Evolutionary conservation across 129 eudicot species (phyloP), one percentile per base, ranked within the genome.

Genomic region (Artemisia annua): DNA sequence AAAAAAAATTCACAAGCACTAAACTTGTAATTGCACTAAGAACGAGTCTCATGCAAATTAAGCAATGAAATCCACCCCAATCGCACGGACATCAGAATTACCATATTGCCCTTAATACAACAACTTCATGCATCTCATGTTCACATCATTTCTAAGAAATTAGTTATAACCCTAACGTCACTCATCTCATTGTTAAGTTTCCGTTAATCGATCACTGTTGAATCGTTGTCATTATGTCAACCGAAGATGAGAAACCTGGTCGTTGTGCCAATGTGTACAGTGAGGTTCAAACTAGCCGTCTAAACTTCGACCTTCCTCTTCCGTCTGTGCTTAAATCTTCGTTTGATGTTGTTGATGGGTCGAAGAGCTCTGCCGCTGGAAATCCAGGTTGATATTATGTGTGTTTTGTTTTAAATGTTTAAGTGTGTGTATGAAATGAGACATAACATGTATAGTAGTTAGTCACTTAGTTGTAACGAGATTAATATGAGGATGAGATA

Each of bases 311-410:
- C 10, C 90, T 86, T 28, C 87, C 97, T 44, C 86, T 88, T 6
- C 97, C 97, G 3, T 81, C 89, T 9, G 91, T 91, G 7, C 90
- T 91, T 67, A 83, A 75, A 53, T 67, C 59, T 9, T 74, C 88
- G 18, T 89, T 89, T 76, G 44, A 58, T 6, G 84, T 92, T 66
- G 83, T 87, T 30, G 94, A 92, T 30, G 98, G 98, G 1, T 89
- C 96, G 35, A 85, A 82, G 11, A 92, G 87, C 69, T 89, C 98
- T 14, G 88, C 96, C 70, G 85, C 87, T 32, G 96, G 95, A 26
- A 89, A 87, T 83, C 95, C 96, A 81, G 96, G 97, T 92, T 54
- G 44, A 39, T 39, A 39, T 39, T 39, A 7, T 39, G 7, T 4
- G 44, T 39, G 44, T 39, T 39, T 39, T 39, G 44, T 39, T 39